A percentile compares a stretch with the other conserved stretches of the same genome.
phyloP scores from a whole-genome alignment of 2,329 filamentous ascomycete genomes.

The Metarhizium humberi region DNA sequence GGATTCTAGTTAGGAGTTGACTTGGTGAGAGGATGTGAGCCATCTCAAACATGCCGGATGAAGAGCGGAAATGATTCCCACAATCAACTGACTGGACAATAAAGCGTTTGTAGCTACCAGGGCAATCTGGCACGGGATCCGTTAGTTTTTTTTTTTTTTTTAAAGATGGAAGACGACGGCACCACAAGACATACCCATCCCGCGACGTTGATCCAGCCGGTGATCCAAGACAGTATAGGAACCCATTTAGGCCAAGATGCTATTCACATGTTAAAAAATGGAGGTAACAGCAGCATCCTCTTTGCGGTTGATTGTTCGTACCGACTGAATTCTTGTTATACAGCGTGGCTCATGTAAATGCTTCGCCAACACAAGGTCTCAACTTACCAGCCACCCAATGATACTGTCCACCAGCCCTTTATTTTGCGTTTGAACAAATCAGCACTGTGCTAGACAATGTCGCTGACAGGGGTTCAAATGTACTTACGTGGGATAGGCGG shows the following conservation, averaged over 20 bases:
- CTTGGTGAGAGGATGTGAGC: neutral
- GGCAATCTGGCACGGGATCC: slow-evolving; percentile 30
- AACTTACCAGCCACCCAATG: slow-evolving; percentile 55
- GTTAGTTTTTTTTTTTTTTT: neutral
- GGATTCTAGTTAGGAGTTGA: neutral
- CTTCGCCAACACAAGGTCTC: slow-evolving; percentile 12
- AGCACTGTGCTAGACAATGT: neutral
- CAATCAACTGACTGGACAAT: slow-evolving; percentile 55
- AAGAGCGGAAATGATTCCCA: slow-evolving; percentile 55
- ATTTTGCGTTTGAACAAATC: neutral
- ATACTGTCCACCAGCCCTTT: slow-evolving; percentile 48
- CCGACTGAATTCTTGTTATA: neutral
- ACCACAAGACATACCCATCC: slow-evolving; percentile 39
- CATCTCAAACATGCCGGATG: slow-evolving; percentile 25
- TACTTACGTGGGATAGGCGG: slow-evolving; percentile 41
- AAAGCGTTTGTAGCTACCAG: slow-evolving; percentile 60
- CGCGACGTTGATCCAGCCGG: slow-evolving; percentile 55
- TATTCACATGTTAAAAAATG: neutral
- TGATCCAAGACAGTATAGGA: slow-evolving; percentile 21
- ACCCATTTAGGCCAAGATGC: slow-evolving; percentile 16
- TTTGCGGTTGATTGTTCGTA: neutral
- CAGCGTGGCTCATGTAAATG: neutral
- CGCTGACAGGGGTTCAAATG: neutral
- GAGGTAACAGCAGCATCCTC: neutral
- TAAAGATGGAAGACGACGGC: neutral